Base-by-base conservation (phyloP, 164 flowering plant species). In the Magnolia officinalis region DNA sequence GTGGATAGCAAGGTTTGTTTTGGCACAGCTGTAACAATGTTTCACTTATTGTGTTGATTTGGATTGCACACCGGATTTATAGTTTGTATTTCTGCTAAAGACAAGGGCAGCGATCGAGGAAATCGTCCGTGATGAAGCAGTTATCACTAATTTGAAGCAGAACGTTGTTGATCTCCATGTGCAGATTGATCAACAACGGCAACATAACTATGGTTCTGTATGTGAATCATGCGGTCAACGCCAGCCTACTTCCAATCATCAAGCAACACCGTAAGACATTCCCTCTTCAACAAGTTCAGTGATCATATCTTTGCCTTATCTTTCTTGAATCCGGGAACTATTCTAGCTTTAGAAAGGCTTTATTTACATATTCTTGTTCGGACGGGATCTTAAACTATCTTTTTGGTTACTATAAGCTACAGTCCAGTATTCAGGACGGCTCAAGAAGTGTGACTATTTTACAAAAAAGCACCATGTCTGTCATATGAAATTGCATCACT, bases 1-100 rank as follows among this genome's bases (percentile, higher is more conserved):
- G 73, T 90, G 59, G 90, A 90, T 85, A 84, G 85, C 76, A 89
- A 92, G 96, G 98, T 94, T 64, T 49, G 88, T 81, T 68, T 75
- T 50, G 8, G n/a, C 74, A 73, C 24, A 68, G 61, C 37, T 23
- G 49, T 68, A 21, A 72, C 8, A 67, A 52, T 16, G 18, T 75
- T 72, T 63, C 37, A 14, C 26, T 5, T 51, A 55, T 55, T 58
- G 63, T 55, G 31, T 10, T 74, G 67, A 37, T 63, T 82, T 75
- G 29, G 5, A 16, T n/a, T 26, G 58, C 67, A 31, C n/a, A 18
- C 6, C 1, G 26, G 49, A 70, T 63, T 72, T 70, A 78, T 78
- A 74, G 76, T 75, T 78, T 82, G 23, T 68, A 23, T 55, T 29
- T 75, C 49, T 82, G 55, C 59, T 82, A 70, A 72, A 96, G 99